phyloP scores from a whole-genome alignment of 1,139 yeast species.

The Chernovozyma aurita region DNA sequence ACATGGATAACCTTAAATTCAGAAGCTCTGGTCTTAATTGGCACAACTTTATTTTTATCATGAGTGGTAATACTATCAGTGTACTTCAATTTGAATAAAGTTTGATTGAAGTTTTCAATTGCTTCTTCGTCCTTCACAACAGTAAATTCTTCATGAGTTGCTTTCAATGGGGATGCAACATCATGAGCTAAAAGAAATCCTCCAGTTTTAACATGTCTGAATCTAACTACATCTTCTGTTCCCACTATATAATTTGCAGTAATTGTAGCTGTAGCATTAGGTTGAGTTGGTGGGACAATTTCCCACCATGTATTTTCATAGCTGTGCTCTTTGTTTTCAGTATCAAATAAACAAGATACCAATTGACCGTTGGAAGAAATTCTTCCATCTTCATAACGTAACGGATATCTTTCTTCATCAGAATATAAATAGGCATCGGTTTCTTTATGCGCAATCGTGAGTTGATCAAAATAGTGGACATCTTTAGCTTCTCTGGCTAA shows the following conservation, averaged over 20 bases:
- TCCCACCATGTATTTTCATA: slow-evolving; percentile 78
- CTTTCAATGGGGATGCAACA: slow-evolving; percentile 91
- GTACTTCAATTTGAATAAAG: slow-evolving; percentile 73
- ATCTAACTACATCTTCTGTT: slow-evolving; percentile 69
- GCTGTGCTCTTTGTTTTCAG: slow-evolving; percentile 20
- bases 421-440: slow-evolving; percentile 81
- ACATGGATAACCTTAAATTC: slow-evolving; percentile 70
- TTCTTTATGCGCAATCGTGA: slow-evolving; percentile 74
- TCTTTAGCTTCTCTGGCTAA: slow-evolving; percentile 67
- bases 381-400: slow-evolving; percentile 95
- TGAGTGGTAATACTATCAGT: slow-evolving; percentile 33
- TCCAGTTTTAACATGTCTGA: slow-evolving; percentile 78
- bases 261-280: slow-evolving; percentile 21
- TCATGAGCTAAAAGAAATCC: slow-evolving; percentile 85
- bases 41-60: slow-evolving; percentile 42
- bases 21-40: slow-evolving; percentile 66
- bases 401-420: slow-evolving; percentile 68
- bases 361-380: slow-evolving; percentile 94
- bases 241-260: slow-evolving; percentile 20
- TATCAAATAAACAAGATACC: slow-evolving; percentile 63
- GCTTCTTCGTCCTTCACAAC: slow-evolving; percentile 61
- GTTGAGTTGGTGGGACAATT: slow-evolving; percentile 58
- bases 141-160: slow-evolving; percentile 90
- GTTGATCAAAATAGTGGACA: slow-evolving; percentile 68
- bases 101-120: slow-evolving; percentile 57